A percentile compares a stretch with the other conserved stretches of the same genome.
Conservation (phyloP, 73 alveolate species). For the Paramecium octaurelia region DNA sequence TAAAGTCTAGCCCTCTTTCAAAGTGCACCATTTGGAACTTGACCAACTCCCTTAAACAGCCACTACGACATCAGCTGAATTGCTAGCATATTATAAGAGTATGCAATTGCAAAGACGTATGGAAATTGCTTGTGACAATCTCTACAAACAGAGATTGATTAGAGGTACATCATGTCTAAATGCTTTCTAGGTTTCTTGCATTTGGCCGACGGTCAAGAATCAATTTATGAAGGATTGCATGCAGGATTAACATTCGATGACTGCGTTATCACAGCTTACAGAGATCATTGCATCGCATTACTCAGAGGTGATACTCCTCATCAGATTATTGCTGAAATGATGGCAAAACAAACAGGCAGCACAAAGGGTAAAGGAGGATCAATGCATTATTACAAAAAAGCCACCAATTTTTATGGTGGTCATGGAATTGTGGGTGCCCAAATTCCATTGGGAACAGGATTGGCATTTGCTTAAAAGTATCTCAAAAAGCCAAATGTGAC, state of each 20-base stretch:
- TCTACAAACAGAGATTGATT: slow-evolving; percentile 76
- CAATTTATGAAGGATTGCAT: neutral
- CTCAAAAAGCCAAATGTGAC: slow-evolving; percentile 67
- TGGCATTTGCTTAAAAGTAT: slow-evolving; percentile 83
- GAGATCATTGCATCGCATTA: slow-evolving; percentile 84
- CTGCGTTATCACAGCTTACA: slow-evolving; percentile 80
- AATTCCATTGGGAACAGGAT: slow-evolving; percentile 88
- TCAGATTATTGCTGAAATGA: slow-evolving; percentile 83
- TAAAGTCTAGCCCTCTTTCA: neutral
- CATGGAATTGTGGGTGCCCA: slow-evolving; percentile 91
- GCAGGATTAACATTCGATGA: slow-evolving; percentile 68
- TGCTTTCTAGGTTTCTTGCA: slow-evolving; percentile 9
- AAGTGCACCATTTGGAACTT: neutral
- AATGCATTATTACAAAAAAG: slow-evolving; percentile 81
- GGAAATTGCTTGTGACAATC: slow-evolving; percentile 80
- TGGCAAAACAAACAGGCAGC: slow-evolving; percentile 83
- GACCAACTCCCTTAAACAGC: neutral
- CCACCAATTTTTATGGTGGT: slow-evolving; percentile 85
- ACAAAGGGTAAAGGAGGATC: slow-evolving; percentile 93
- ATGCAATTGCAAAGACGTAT: slow-evolving; percentile 73
- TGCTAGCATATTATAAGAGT: slow-evolving; percentile 67
- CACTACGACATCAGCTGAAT: slow-evolving; percentile 52
- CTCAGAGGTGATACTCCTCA: slow-evolving; percentile 82
- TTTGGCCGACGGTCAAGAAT: slow-evolving; percentile 12
- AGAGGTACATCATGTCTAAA: slow-evolving; percentile 68